Conservation (phyloP, 306 rosid species). For the Carpinus viminea region DNA sequence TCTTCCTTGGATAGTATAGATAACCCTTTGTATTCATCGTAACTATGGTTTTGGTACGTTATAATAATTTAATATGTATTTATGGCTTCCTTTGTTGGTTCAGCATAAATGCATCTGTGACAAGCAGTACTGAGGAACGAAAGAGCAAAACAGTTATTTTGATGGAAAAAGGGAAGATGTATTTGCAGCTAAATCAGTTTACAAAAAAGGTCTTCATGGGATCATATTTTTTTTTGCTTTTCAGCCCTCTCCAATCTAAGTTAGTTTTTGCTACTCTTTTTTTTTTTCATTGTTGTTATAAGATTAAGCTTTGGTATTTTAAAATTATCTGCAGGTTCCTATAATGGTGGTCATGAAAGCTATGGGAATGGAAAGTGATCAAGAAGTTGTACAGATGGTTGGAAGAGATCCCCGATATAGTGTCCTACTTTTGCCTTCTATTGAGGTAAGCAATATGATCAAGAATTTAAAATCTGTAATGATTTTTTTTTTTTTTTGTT, state of each 20-base stretch:
- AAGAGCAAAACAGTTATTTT: constrained; percentile 74
- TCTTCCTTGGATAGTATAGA: not conserved
- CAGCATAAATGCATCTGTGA: constrained; percentile 88
- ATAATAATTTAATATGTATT: constrained; percentile 13
- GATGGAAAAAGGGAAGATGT: constrained; percentile 76
- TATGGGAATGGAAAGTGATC: constrained; percentile 92
- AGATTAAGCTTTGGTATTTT: not conserved
- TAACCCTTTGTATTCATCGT: not conserved
- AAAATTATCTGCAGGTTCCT: constrained; percentile 53
- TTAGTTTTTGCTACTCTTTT: constrained; percentile 11
- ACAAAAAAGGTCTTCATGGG: constrained; percentile 52
- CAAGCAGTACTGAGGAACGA: constrained; percentile 70
- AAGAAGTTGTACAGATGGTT: constrained; percentile 85
- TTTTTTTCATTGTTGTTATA: not conserved
- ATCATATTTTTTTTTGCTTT: constrained; percentile 10
- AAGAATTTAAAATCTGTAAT: constrained; percentile 5
- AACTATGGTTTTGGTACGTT: not conserved
- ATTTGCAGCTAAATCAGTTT: constrained; percentile 67
- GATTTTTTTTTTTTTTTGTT: constrained; percentile 5
- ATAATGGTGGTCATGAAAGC: constrained; percentile 83
- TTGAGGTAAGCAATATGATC: constrained; percentile 56
- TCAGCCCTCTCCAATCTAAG: constrained; percentile 3
- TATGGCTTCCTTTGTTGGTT: constrained; percentile 27
- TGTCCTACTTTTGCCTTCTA: constrained; percentile 71
- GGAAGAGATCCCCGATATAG: constrained; percentile 90